Evolutionary conservation across 2,329 filamentous ascomycete genomes (phyloP).

Genomic region (Aspergillus calidoustus): DNA sequence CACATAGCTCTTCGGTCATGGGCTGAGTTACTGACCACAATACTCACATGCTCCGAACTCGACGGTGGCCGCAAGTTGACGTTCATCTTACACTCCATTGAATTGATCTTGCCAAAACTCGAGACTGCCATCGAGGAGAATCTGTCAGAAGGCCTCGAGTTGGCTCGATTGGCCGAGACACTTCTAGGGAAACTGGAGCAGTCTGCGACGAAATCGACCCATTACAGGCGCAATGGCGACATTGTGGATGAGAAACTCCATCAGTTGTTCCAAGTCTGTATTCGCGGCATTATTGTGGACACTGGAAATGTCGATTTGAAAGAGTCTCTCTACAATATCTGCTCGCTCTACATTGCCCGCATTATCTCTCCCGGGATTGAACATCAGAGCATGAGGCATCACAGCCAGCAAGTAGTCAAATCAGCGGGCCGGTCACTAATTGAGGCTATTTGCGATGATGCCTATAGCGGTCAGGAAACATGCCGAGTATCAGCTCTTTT

Average conservation of each 20-base stretch:
- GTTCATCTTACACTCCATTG: constrained; percentile 83
- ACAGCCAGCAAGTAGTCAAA: constrained; percentile 72
- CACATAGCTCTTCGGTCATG: constrained; percentile 77
- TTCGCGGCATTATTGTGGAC: constrained; percentile 77
- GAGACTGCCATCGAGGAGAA: constrained; percentile 75
- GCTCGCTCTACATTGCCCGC: constrained; percentile 79
- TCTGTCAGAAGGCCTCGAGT: constrained; percentile 70
- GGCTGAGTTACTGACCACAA: constrained; percentile 81
- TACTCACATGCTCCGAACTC: constrained; percentile 81
- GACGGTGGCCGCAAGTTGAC: constrained; percentile 71
- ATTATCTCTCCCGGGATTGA: constrained; percentile 59
- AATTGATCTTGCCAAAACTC: constrained; percentile 85
- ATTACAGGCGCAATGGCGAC: constrained; percentile 60
- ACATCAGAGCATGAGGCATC: constrained; percentile 51
- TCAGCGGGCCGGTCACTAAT: constrained; percentile 80
- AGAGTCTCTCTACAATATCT: constrained; percentile 88
- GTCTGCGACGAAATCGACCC: constrained; percentile 42
- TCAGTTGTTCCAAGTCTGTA: constrained; percentile 85
- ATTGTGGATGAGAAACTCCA: constrained; percentile 87
- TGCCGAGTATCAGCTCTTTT: constrained; percentile 87
- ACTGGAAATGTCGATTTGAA: constrained; percentile 73
- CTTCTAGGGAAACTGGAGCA: constrained; percentile 52
- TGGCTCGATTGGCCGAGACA: constrained; percentile 77
- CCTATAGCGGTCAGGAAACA: constrained; percentile 77
- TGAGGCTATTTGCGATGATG: constrained; percentile 89